Percentiles rank a stretch among this genome's conserved stretches.
phyloP scores from a whole-genome alignment of 2,329 filamentous ascomycete genomes.

The Fonsecaea erecta region DNA sequence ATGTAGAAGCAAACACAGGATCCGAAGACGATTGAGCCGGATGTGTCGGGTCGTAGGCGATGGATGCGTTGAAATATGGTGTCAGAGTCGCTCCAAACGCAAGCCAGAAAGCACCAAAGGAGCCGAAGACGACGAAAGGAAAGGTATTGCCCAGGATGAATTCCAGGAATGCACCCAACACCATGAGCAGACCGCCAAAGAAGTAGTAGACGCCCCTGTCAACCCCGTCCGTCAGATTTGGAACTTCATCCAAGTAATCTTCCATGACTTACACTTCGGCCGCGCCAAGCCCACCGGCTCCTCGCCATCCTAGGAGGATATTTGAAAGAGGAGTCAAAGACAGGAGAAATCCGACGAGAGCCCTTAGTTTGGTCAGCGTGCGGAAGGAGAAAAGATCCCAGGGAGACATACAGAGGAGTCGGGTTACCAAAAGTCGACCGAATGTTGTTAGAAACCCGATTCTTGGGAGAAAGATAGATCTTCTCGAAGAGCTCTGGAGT shows the following conservation, averaged over 20 bases:
- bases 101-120: conserved; percentile 58
- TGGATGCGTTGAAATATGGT: conserved; percentile 59
- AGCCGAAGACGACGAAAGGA: conserved; percentile 61
- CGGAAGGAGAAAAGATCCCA: not conserved
- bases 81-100: conserved; percentile 61
- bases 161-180: conserved; percentile 43
- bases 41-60: conserved; percentile 40
- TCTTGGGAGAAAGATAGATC: conserved; percentile 44
- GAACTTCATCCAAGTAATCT: not conserved
- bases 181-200: conserved; percentile 44
- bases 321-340: conserved; percentile 60
- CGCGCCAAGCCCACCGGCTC: conserved; percentile 59
- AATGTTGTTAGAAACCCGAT: conserved; percentile 41
- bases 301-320: conserved; percentile 64
- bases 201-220: conserved; percentile 42
- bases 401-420: conserved; percentile 41
- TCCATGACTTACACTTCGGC: conserved; percentile 32
- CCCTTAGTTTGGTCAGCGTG: conserved; percentile 25
- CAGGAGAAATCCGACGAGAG: conserved; percentile 53
- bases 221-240: not conserved
- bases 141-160: conserved; percentile 55
- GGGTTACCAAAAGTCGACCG: conserved; percentile 43
- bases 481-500: conserved; percentile 45
- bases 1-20: conserved; percentile 36
- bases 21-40: conserved; percentile 39